Conservation (phyloP, 371 early-diverging fungal species). For the Gilbertella persicaria region DNA sequence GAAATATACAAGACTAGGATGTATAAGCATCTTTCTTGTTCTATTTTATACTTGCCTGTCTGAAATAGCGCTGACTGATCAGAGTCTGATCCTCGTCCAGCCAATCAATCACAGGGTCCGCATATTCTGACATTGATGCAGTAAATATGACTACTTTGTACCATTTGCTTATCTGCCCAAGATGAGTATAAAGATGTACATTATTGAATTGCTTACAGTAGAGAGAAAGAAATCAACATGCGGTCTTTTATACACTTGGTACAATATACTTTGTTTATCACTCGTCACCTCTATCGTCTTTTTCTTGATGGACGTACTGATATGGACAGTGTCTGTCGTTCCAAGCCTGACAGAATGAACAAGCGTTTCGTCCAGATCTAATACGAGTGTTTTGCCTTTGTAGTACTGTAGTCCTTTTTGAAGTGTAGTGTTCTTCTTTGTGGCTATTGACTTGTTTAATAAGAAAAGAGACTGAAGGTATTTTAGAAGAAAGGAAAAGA, state of each 20-base stretch:
- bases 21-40: neutral
- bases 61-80: slow-evolving; percentile 82
- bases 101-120: slow-evolving; percentile 96
- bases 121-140: slow-evolving; percentile 96
- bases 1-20: slow-evolving; percentile 68
- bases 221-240: slow-evolving; percentile 93
- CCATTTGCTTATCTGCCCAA: slow-evolving; percentile 84
- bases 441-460: neutral
- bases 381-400: slow-evolving; percentile 81
- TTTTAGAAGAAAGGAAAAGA: neutral
- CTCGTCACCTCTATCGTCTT: slow-evolving; percentile 85
- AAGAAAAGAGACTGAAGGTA: neutral
- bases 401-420: slow-evolving; percentile 30
- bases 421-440: neutral
- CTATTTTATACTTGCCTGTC: slow-evolving; percentile 61
- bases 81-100: slow-evolving; percentile 80
- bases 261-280: slow-evolving; percentile 86
- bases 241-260: slow-evolving; percentile 96
- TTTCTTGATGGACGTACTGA: slow-evolving; percentile 35
- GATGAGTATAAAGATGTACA: neutral
- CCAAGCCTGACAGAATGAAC: slow-evolving; percentile 79
- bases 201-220: slow-evolving; percentile 55
- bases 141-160: slow-evolving; percentile 98
- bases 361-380: slow-evolving; percentile 97
- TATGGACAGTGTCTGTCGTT: slow-evolving; percentile 21